A percentile compares a stretch with the other conserved stretches of the same genome.
These are phyloP conservation scores for Pochonia chlamydosporia DNA, from an alignment of 2,329 filamentous ascomycete genomes.

Conservation along the genomic window DNA sequence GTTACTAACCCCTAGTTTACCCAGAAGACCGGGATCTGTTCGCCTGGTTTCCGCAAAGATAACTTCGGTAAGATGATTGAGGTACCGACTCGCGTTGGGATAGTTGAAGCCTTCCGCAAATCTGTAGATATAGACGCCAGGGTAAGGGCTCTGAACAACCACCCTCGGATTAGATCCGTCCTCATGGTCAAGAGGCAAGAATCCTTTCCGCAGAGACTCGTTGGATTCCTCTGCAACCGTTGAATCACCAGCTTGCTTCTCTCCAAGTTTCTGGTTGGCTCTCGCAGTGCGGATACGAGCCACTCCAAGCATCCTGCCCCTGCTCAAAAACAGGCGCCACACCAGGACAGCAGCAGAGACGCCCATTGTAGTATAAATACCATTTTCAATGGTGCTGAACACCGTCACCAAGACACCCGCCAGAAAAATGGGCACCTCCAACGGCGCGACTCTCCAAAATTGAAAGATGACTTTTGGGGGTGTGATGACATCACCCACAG, in stretches of 20 bases:
- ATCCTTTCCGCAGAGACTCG: slow-evolving; percentile 32
- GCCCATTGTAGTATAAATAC: slow-evolving; percentile 75
- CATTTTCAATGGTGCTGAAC: slow-evolving; percentile 76
- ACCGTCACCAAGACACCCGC: slow-evolving; percentile 77
- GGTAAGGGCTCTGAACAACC: slow-evolving; percentile 39
- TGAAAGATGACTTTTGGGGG: slow-evolving; percentile 78
- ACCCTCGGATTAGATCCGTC: slow-evolving; percentile 46
- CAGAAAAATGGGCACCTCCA: slow-evolving; percentile 82
- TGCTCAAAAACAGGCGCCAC: slow-evolving; percentile 72
- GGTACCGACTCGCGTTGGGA: slow-evolving; percentile 44
- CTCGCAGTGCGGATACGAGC: slow-evolving; percentile 78
- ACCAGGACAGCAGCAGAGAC: slow-evolving; percentile 66
- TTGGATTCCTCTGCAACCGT: slow-evolving; percentile 41
- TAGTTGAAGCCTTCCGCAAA: slow-evolving; percentile 53
- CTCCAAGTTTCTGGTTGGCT: slow-evolving; percentile 40
- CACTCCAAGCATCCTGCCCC: slow-evolving; percentile 71
- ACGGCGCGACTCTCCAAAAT: slow-evolving; percentile 79
- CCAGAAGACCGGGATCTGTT: slow-evolving; percentile 35
- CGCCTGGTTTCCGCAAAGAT: slow-evolving; percentile 40
- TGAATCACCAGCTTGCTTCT: slow-evolving; percentile 13
- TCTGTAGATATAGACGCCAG: slow-evolving; percentile 50
- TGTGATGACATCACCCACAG: slow-evolving; percentile 79
- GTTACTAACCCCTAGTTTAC: slow-evolving; percentile 39
- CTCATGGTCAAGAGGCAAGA: slow-evolving; percentile 42
- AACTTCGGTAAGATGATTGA: slow-evolving; percentile 41